These are phyloP conservation scores for Sordariomycetes sp. DNA, from an alignment of 2,329 filamentous ascomycete species.

Conservation along the genomic window DNA sequence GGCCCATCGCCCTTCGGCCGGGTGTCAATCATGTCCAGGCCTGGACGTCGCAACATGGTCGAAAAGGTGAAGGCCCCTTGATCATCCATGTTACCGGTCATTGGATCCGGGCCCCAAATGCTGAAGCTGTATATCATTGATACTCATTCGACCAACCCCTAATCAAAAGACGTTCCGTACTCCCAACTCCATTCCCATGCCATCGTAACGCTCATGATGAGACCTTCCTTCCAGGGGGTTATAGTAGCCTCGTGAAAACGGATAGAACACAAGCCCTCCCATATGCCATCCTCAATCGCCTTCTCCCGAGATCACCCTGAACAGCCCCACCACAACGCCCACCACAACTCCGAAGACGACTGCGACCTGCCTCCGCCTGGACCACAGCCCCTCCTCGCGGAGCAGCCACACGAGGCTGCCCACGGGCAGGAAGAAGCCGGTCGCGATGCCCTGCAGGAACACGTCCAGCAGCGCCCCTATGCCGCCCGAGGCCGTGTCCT, in stretches of 20 bases:
- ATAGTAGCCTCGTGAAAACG: neutral
- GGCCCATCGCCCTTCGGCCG: too few species aligned
- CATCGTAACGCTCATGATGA: neutral
- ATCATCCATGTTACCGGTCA: too few species aligned
- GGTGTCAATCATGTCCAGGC: too few species aligned
- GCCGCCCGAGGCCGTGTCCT: constrained; percentile 33
- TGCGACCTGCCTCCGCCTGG: constrained; percentile 72
- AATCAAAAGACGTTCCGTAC: neutral
- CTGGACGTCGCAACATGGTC: too few species aligned
- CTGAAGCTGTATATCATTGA: neutral
- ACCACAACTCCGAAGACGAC: constrained; percentile 65
- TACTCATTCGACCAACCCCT: neutral
- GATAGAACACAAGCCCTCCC: neutral
- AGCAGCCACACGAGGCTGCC: constrained; percentile 78
- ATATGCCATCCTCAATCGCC: neutral
- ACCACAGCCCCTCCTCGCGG: constrained; percentile 80
- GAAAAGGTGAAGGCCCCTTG: too few species aligned
- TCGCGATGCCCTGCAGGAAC: constrained; percentile 76
- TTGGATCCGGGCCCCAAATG: neutral
- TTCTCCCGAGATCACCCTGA: constrained; percentile 20
- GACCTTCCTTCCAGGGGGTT: neutral
- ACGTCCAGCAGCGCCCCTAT: constrained; percentile 61
- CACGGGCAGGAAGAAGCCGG: constrained; percentile 92
- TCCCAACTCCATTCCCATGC: neutral
- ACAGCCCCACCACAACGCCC: constrained; percentile 22